Evolutionary conservation across 2,329 filamentous ascomycete genomes (phyloP).

Genomic region (Ophiosphaerella herpotricha): DNA sequence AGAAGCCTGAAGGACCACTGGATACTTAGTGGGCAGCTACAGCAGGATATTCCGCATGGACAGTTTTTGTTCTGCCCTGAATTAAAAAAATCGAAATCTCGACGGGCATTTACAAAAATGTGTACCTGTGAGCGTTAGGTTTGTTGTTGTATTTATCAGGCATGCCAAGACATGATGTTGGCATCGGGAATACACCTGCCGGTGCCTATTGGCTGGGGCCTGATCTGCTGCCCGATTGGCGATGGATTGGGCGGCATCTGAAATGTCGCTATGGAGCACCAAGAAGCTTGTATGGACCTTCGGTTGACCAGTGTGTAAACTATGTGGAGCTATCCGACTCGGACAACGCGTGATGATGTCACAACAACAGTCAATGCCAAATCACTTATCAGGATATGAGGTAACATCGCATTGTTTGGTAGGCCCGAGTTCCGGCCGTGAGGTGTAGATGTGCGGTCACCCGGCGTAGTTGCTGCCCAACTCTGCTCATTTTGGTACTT

Average conservation of each 20-base stretch:
- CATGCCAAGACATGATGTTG: background rate
- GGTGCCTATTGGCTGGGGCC: background rate
- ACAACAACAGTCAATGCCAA: background rate
- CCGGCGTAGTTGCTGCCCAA: conserved; percentile 1
- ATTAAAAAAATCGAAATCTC: too few species aligned
- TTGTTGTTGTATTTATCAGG: too few species aligned
- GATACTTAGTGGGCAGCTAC: background rate
- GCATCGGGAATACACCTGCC: background rate
- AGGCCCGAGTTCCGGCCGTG: conserved; percentile 3
- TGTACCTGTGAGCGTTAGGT: too few species aligned
- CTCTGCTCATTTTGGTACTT: background rate
- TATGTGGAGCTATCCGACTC: background rate
- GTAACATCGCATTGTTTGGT: background rate
- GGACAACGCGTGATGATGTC: conserved; percentile 4
- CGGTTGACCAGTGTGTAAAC: background rate
- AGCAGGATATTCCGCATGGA: background rate
- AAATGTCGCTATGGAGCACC: background rate
- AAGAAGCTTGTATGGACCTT: conserved; percentile 4
- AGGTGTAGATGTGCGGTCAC: background rate
- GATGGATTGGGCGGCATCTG: background rate
- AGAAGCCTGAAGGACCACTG: background rate
- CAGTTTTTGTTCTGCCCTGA: too few species aligned
- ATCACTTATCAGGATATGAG: background rate
- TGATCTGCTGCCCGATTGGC: conserved; percentile 1
- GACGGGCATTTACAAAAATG: too few species aligned